These are phyloP conservation scores for Trichoderma aggressivum DNA, from an alignment of 2,329 filamentous ascomycete genomes.

Conservation along the genomic window DNA sequence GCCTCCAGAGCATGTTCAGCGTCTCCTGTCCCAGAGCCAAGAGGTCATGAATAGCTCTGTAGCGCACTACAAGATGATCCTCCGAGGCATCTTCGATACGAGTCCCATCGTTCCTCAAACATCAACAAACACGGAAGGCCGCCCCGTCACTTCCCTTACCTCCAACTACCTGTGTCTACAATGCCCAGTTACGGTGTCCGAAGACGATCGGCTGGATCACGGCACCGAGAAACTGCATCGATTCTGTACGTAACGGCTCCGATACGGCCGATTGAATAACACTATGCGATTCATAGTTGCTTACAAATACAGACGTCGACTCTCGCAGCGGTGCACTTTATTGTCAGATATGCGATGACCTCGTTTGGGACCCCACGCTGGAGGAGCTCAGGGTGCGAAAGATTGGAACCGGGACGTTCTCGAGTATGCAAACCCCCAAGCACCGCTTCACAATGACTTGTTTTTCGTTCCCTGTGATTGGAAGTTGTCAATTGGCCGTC, in stretches of 20 bases:
- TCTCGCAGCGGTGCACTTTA: slow-evolving; percentile 71
- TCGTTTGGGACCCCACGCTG: slow-evolving; percentile 77
- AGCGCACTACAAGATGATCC: slow-evolving; percentile 67
- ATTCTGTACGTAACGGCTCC: slow-evolving; percentile 57
- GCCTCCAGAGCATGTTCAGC: slow-evolving; percentile 65
- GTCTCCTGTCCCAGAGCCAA: slow-evolving; percentile 58
- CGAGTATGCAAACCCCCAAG: slow-evolving; percentile 45
- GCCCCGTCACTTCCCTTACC: slow-evolving; percentile 58
- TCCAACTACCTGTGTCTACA: slow-evolving; percentile 71
- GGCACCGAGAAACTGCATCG: slow-evolving; percentile 66
- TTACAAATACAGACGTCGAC: slow-evolving; percentile 62
- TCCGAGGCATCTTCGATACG: slow-evolving; percentile 67
- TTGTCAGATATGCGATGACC: slow-evolving; percentile 78
- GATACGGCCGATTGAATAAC: neutral
- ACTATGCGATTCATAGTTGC: slow-evolving; percentile 1
- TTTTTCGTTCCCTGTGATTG: neutral
- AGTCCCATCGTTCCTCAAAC: slow-evolving; percentile 64
- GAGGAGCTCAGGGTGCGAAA: slow-evolving; percentile 72
- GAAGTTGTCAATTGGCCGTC: neutral
- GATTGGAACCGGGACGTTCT: slow-evolving; percentile 63
- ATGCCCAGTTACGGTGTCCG: slow-evolving; percentile 65
- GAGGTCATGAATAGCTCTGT: slow-evolving; percentile 67
- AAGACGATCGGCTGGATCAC: slow-evolving; percentile 64
- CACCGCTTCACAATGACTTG: neutral
- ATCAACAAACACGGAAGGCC: slow-evolving; percentile 55